These are phyloP conservation scores for Cercis canadensis DNA, from an alignment of 306 rosid species.

Conservation along the genomic window DNA sequence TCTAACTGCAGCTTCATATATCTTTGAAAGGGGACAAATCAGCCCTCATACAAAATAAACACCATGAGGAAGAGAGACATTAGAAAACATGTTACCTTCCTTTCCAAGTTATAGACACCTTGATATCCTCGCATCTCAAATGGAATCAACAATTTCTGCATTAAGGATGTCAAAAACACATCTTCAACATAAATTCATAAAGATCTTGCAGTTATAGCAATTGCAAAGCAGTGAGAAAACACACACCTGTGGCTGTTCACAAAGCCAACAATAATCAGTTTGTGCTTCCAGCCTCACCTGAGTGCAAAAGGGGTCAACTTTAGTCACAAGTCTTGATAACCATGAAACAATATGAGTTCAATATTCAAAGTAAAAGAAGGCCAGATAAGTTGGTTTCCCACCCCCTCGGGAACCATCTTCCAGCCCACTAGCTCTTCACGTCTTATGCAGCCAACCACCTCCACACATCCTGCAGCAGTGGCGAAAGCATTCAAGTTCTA, in stretches of 20 bases:
- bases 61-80: constrained; percentile 4
- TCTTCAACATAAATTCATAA: constrained; percentile 5
- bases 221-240: constrained; percentile 22
- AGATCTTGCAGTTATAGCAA: constrained; percentile 10
- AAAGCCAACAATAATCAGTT: constrained; percentile 89
- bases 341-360: background rate
- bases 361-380: background rate
- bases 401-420: constrained; percentile 93
- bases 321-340: constrained; percentile 24
- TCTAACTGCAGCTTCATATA: constrained; percentile 80
- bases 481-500: constrained; percentile 30
- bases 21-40: constrained; percentile 47
- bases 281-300: constrained; percentile 93
- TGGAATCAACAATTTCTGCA: constrained; percentile 83
- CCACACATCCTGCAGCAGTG: constrained; percentile 67
- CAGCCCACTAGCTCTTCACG: constrained; percentile 77
- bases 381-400: constrained; percentile 30
- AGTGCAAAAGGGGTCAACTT: constrained; percentile 19
- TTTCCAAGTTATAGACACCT: constrained; percentile 91
- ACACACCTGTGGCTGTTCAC: constrained; percentile 86
- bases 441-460: constrained; percentile 84
- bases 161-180: constrained; percentile 11
- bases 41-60: constrained; percentile 25
- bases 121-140: constrained; percentile 99
- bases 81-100: constrained; percentile 57